These are phyloP conservation scores for Suillus subalutaceus DNA, from an alignment of 768 basidiomycete species.

Conservation along the genomic window DNA sequence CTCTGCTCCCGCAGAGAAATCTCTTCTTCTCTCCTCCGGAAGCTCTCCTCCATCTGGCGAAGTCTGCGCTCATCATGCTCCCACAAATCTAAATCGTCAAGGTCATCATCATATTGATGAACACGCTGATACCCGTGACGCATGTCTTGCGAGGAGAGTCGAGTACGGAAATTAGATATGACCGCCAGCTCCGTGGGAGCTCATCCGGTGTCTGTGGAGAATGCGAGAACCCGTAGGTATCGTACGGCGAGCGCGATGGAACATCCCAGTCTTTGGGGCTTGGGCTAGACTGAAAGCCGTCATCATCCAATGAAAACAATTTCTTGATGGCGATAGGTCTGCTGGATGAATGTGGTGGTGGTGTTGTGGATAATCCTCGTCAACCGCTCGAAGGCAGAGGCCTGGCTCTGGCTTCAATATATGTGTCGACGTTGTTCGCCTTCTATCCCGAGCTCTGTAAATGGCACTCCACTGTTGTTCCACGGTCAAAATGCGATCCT, in stretches of 20 bases:
- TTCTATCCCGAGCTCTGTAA: constrained; percentile 31
- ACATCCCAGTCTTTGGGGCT: constrained; percentile 25
- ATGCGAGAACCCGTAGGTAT: constrained; percentile 28
- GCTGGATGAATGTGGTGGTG: constrained; percentile 19
- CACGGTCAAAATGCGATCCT: constrained; percentile 21
- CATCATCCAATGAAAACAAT: constrained; percentile 30
- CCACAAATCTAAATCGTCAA: constrained; percentile 31
- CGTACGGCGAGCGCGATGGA: constrained; percentile 25
- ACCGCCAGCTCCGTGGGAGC: constrained; percentile 29
- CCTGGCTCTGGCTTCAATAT: constrained; percentile 26
- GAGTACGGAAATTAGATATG: constrained; percentile 26
- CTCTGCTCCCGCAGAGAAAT: neutral
- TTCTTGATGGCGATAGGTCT: constrained; percentile 34
- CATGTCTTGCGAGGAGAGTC: constrained; percentile 35
- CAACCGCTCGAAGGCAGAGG: constrained; percentile 10
- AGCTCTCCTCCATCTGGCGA: constrained; percentile 35
- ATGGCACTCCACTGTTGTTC: constrained; percentile 34
- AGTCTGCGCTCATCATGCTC: constrained; percentile 34
- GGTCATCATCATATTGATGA: constrained; percentile 27
- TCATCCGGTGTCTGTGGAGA: constrained; percentile 35
- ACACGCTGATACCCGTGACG: constrained; percentile 23
- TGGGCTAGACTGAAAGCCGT: constrained; percentile 26
- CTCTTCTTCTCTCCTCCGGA: constrained; percentile 34
- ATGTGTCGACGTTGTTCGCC: constrained; percentile 15
- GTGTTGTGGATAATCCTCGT: constrained; percentile 18